phyloP scores from a whole-genome alignment of 495 filamentous ascomycete genomes.

The Lepidopterella palustris region DNA sequence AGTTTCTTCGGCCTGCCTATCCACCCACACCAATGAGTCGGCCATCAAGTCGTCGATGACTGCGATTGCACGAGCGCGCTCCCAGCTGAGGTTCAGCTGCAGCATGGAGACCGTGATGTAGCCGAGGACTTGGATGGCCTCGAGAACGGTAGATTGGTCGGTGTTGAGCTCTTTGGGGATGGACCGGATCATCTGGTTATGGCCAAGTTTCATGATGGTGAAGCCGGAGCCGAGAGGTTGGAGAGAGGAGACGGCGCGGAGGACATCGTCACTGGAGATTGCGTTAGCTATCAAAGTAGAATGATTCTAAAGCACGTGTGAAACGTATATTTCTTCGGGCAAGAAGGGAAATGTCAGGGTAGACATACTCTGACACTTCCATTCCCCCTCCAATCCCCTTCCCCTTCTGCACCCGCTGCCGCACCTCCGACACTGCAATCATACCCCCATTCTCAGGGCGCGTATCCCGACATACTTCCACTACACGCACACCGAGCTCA shows the following conservation, averaged over 20 bases:
- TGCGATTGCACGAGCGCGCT: constrained; percentile 74
- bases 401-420: constrained; percentile 62
- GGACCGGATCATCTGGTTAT: constrained; percentile 80
- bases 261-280: constrained; percentile 69
- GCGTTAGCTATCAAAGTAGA: no score
- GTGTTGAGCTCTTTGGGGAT: constrained; percentile 94
- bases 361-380: constrained; percentile 60
- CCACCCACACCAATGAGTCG: constrained; percentile 91
- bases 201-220: constrained; percentile 71
- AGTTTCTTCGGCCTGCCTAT: constrained; percentile 75
- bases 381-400: constrained; percentile 65
- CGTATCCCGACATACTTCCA: constrained; percentile 85
- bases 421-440: constrained; percentile 76
- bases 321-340: no score
- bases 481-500: constrained; percentile 85
- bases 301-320: no score
- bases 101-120: constrained; percentile 91
- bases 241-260: constrained; percentile 80
- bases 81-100: constrained; percentile 83
- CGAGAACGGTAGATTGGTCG: constrained; percentile 86
- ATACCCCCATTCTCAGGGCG: constrained; percentile 88
- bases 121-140: constrained; percentile 77
- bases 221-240: constrained; percentile 85
- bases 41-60: constrained; percentile 86
- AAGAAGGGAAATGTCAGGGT: background rate